These are phyloP conservation scores for Senecio squalidus DNA, from an alignment of 140 eudicot species.

Conservation along the genomic window DNA sequence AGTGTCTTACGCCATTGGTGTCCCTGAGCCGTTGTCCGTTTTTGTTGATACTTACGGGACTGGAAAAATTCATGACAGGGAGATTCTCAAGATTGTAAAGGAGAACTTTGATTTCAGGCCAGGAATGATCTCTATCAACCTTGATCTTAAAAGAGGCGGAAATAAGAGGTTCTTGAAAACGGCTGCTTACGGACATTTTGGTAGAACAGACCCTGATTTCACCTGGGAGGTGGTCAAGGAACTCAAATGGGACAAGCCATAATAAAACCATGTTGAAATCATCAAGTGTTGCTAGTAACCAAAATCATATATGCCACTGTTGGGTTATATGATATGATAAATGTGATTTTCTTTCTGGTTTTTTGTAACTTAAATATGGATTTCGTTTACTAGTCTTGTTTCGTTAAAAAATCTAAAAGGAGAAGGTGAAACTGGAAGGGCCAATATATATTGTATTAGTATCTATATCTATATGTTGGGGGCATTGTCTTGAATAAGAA, in stretches of 20 bases:
- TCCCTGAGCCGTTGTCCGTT: constrained; percentile 68
- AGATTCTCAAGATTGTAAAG: constrained; percentile 55
- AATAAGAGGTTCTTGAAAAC: constrained; percentile 58
- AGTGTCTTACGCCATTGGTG: constrained; percentile 68
- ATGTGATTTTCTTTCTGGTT: not conserved
- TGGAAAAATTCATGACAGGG: constrained; percentile 59
- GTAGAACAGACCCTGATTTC: constrained; percentile 68
- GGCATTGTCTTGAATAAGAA: constrained; percentile 7
- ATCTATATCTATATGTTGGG: too few species aligned
- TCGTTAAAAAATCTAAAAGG: constrained; percentile 9
- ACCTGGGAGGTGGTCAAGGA: constrained; percentile 74
- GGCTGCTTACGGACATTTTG: constrained; percentile 70
- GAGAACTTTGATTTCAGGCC: constrained; percentile 73
- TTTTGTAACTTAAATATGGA: constrained; percentile 12
- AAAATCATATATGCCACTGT: not conserved
- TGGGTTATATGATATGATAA: constrained; percentile 1
- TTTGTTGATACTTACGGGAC: constrained; percentile 62
- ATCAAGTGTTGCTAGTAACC: not conserved
- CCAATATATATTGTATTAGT: constrained; percentile 13
- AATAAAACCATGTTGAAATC: not conserved
- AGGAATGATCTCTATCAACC: constrained; percentile 62
- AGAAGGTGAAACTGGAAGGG: constrained; percentile 13
- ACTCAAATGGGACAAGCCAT: constrained; percentile 57
- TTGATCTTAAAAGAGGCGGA: constrained; percentile 60
- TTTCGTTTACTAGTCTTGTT: constrained; percentile 10